Evolutionary conservation across 352 stramenopile genomes (phyloP), one percentile per base, ranked within the genome.

Genomic region (Pythium chondricola): DNA sequence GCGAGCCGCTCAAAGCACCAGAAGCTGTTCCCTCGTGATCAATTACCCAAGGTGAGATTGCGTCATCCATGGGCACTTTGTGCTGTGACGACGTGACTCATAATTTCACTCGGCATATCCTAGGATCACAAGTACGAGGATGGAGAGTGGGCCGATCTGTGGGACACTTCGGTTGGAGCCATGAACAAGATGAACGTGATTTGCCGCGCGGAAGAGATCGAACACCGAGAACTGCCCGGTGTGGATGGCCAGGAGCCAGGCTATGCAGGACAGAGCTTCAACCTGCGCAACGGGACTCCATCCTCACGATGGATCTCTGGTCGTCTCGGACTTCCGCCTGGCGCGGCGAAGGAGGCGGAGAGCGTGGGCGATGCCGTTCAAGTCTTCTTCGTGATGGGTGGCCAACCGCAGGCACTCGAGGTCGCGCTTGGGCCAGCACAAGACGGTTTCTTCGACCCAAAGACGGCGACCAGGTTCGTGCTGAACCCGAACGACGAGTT

Each of bases 401-500:
- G 88, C 38, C 95, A 98, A 65, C 85, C 80, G 0, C 68, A 81
- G 31, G 60, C 79, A 8, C 60, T 94, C 4, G 80, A 94, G 56
- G 72, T 94, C 27, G 74, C 81, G 11, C 69, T 90, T 40, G 64
- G 71, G 24, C 74, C 82, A 1, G 74, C 77, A 17, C 71, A 71
- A 13, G 80, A 85, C 48, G 77, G 90, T 20, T 88, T 69, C 39
- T 97, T 97, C 59, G 74, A 97, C 53, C 74, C 77, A 18, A 74
- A 87, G 13, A 95, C 75, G n/a, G 95, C 95, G 16, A 90, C 95
- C 46, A 78, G 94, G 37, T 98, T 96, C 70, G 58, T 98, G 30
- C 66, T 99, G 3, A 89, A 74, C 24, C 80, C 86, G 4, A 93
- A 94, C 6, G 96, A 99, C 65, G 90, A 98, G 65, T 99, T 98